Percentiles rank a stretch among this genome's conserved stretches.
These are phyloP conservation scores for Vitellaria paradoxa DNA, from an alignment of 179 eudicot species.

Conservation along the genomic window DNA sequence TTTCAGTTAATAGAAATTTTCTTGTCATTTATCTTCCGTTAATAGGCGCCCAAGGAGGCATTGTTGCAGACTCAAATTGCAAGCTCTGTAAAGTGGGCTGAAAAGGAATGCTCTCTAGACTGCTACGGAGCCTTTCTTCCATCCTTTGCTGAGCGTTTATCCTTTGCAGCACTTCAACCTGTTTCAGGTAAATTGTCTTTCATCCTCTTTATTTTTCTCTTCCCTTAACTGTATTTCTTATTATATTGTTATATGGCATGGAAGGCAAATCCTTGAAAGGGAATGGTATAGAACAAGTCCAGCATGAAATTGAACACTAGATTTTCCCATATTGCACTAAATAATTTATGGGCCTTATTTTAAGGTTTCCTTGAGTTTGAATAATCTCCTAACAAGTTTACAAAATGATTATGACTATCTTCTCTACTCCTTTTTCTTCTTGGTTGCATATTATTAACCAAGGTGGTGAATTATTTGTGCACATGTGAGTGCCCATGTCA, in stretches of 20 bases:
- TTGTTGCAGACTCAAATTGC: conserved; percentile 40
- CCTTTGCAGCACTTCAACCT: conserved; percentile 51
- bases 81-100: conserved; percentile 41
- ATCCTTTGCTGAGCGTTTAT: conserved; percentile 38
- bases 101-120: conserved; percentile 26
- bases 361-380: background rate
- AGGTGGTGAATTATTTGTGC: too few relatives aligned
- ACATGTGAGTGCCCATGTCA: too few relatives aligned
- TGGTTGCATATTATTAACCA: too few relatives aligned
- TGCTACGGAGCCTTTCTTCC: conserved; percentile 35
- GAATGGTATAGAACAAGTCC: background rate
- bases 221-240: background rate
- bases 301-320: background rate
- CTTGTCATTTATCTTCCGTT: background rate
- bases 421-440: too few relatives aligned
- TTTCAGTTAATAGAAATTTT: background rate
- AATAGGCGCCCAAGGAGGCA: conserved; percentile 47
- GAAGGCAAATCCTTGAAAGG: background rate
- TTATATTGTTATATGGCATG: background rate
- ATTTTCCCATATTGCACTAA: conserved; percentile 2
- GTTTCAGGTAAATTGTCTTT: conserved; percentile 35
- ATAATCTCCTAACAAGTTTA: background rate
- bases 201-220: background rate
- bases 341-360: background rate
- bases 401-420: background rate